phyloP scores from a whole-genome alignment of 2,329 filamentous ascomycete species.

The Microthyrium microscopicum region DNA sequence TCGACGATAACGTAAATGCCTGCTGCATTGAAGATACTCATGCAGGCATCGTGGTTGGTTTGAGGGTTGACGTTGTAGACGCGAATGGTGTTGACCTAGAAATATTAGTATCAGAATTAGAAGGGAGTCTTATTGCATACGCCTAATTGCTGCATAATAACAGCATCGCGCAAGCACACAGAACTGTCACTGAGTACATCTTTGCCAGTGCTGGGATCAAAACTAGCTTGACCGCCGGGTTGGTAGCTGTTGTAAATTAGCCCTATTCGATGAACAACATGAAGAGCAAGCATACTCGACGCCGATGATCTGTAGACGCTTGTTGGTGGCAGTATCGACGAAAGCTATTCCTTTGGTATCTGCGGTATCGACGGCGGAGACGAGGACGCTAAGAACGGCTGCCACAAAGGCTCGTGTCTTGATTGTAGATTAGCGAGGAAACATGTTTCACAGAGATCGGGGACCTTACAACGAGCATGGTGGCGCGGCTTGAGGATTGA shows the following conservation, averaged over 20 bases:
- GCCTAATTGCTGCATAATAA: conserved; percentile 45
- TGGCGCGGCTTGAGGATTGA: too few relatives aligned
- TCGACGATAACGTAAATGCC: conserved; percentile 52
- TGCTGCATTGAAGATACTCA: conserved; percentile 46
- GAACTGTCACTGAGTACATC: conserved; percentile 43
- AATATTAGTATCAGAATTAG: conserved; percentile 1
- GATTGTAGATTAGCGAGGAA: too few relatives aligned
- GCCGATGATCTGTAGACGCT: too few relatives aligned
- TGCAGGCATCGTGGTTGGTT: conserved; percentile 44
- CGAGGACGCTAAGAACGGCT: too few relatives aligned
- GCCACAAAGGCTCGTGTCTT: too few relatives aligned
- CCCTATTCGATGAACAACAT: conserved; percentile 8
- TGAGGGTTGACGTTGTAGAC: conserved; percentile 46
- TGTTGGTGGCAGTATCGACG: too few relatives aligned
- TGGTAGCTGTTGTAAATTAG: conserved; percentile 32
- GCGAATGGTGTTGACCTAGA: conserved; percentile 43
- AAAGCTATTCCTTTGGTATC: too few relatives aligned
- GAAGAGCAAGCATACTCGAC: neutral
- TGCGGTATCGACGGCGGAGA: too few relatives aligned
- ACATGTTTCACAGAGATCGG: too few relatives aligned
- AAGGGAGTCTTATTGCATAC: conserved; percentile 18
- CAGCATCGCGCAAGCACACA: conserved; percentile 44
- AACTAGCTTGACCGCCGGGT: conserved; percentile 43
- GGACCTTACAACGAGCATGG: too few relatives aligned
- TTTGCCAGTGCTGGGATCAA: conserved; percentile 28